These are phyloP conservation scores for Rhodomyrtus tomentosa DNA, from an alignment of 345 rosid genomes.

Conservation along the genomic window DNA sequence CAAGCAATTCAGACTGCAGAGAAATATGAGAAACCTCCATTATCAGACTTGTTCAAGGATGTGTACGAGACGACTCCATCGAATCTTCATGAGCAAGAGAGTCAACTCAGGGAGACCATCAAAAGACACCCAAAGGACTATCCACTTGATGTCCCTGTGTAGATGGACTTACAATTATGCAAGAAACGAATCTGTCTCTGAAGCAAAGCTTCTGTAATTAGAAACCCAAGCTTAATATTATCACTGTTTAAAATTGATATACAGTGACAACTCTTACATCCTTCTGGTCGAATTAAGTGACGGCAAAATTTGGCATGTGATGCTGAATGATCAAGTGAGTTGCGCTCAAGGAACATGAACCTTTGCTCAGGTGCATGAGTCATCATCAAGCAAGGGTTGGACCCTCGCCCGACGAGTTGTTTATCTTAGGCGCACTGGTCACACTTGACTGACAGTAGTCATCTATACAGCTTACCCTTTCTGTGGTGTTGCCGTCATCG, in stretches of 20 bases:
- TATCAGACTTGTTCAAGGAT: constrained; percentile 47
- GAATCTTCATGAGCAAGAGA: constrained; percentile 56
- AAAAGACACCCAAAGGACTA: constrained; percentile 36
- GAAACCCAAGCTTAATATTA: neutral
- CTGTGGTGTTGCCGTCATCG: no score
- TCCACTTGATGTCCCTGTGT: constrained; percentile 44
- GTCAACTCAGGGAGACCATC: constrained; percentile 32
- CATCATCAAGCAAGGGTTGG: no score
- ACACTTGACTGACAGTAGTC: no score
- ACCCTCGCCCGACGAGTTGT: no score
- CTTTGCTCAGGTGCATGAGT: neutral
- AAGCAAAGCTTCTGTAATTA: neutral
- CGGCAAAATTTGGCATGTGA: neutral
- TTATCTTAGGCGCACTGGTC: no score
- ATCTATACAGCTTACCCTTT: no score
- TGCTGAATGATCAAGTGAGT: neutral
- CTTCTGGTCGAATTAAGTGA: neutral
- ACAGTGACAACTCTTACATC: neutral
- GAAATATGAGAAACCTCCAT: constrained; percentile 41
- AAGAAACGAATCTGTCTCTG: neutral
- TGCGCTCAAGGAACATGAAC: neutral
- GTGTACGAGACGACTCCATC: constrained; percentile 48
- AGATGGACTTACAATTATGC: neutral
- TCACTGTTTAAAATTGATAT: neutral
- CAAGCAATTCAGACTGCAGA: constrained; percentile 64